These are phyloP conservation scores for Iberis pinnata DNA, from an alignment of 345 rosid genomes.

Conservation along the genomic window DNA sequence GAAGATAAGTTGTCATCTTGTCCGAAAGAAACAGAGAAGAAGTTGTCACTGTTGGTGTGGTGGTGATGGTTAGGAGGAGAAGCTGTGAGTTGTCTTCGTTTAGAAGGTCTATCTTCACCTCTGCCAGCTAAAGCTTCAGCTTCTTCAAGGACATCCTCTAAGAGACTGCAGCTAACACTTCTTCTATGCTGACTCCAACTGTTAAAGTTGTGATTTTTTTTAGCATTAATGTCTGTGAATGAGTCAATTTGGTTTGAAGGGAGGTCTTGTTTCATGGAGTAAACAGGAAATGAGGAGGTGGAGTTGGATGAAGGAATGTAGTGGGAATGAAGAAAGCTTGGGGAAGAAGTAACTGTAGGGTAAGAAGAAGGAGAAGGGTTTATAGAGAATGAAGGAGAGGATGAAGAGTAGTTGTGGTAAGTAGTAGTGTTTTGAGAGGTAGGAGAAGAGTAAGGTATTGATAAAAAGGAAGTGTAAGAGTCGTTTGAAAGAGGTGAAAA, in stretches of 20 bases:
- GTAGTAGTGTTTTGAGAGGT: conserved; percentile 21
- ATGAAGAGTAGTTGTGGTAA: conserved; percentile 17
- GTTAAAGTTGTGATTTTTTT: conserved; percentile 5
- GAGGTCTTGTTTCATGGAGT: conserved; percentile 49
- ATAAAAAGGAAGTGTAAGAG: conserved; percentile 26
- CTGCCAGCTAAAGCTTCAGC: conserved; percentile 33
- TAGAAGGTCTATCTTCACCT: conserved; percentile 17
- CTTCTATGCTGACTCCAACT: conserved; percentile 9
- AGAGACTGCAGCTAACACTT: conserved; percentile 33
- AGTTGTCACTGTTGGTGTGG: conserved; percentile 28
- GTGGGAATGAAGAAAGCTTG: conserved; percentile 20
- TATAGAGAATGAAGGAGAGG: conserved; percentile 28
- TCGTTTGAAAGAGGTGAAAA: conserved; percentile 30
- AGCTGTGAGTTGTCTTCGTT: conserved; percentile 33
- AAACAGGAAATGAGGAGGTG: conserved; percentile 26
- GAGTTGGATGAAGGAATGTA: conserved; percentile 27
- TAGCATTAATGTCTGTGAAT: conserved; percentile 16
- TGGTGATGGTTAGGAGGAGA: conserved; percentile 19
- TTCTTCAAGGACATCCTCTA: conserved; percentile 56
- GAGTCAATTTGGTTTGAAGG: conserved; percentile 59
- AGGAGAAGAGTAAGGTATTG: conserved; percentile 25
- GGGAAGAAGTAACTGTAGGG: conserved; percentile 23
- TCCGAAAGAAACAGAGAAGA: conserved; percentile 28
- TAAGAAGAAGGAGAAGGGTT: conserved; percentile 27
- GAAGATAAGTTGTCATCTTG: conserved; percentile 28